Conservation (phyloP, 257 asterid genomes). For the Scutellaria minor region DNA sequence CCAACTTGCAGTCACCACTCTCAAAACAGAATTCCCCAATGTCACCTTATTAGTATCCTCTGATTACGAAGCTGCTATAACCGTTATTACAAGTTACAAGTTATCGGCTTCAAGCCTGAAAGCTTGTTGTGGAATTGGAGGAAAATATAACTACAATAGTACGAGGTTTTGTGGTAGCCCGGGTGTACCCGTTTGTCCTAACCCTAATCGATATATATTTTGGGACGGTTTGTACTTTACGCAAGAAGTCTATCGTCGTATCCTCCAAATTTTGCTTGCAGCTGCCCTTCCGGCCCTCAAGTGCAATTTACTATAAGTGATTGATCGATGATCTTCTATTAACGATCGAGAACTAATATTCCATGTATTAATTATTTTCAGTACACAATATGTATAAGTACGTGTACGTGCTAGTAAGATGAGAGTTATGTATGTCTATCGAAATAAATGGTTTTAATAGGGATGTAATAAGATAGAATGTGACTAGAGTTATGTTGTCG, state of each 20-base stretch:
- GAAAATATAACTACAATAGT: slow-evolving; percentile 36
- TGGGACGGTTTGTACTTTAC: slow-evolving; percentile 54
- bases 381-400: no score
- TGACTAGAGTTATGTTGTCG: no score
- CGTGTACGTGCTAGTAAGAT: no score
- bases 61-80: neutral
- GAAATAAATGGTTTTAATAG: no score
- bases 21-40: neutral
- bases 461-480: no score
- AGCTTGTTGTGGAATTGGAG: slow-evolving; percentile 55
- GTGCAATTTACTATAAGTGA: neutral
- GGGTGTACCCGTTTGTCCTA: slow-evolving; percentile 25
- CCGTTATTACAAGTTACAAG: neutral
- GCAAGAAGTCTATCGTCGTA: slow-evolving; percentile 30
- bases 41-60: slow-evolving; percentile 4
- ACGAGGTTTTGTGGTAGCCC: slow-evolving; percentile 32
- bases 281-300: neutral
- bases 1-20: neutral
- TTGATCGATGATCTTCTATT: no score
- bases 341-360: no score
- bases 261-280: neutral
- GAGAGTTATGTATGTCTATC: no score
- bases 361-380: no score
- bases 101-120: slow-evolving; percentile 9
- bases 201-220: slow-evolving; percentile 20